Evolutionary conservation across 2,329 filamentous ascomycete genomes (phyloP).

Genomic region (Colletotrichum camelliae): DNA sequence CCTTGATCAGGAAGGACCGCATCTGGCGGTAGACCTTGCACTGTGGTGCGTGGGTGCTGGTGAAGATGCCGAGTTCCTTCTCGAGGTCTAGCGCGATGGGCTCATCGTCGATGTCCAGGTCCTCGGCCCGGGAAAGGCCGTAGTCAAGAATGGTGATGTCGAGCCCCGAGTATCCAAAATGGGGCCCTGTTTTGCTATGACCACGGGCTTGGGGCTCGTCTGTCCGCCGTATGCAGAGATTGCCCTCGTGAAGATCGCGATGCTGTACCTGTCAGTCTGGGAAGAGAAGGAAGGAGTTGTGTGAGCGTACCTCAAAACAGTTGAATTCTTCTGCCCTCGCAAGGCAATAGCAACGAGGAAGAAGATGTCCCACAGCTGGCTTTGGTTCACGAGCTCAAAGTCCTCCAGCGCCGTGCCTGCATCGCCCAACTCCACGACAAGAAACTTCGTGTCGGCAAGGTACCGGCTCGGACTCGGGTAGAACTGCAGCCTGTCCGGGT

Average conservation of each 20-base stretch:
- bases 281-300: not conserved
- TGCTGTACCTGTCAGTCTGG: conserved; percentile 46
- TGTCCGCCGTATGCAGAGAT: conserved; percentile 61
- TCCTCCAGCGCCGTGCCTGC: conserved; percentile 66
- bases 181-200: conserved; percentile 33
- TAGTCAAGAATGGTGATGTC: conserved; percentile 72
- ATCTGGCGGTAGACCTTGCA: conserved; percentile 68
- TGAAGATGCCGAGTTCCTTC: conserved; percentile 64
- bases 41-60: conserved; percentile 63
- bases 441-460: conserved; percentile 60
- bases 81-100: conserved; percentile 64
- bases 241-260: conserved; percentile 70
- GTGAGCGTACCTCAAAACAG: conserved; percentile 59
- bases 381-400: conserved; percentile 51
- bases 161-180: conserved; percentile 65
- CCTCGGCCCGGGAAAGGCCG: conserved; percentile 64
- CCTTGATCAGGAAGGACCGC: conserved; percentile 61
- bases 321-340: conserved; percentile 61
- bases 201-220: conserved; percentile 36
- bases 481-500: conserved; percentile 62
- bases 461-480: conserved; percentile 68
- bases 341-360: conserved; percentile 65
- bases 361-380: conserved; percentile 69
- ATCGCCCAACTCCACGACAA: conserved; percentile 69
- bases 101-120: conserved; percentile 36